phyloP scores from a whole-genome alignment of 1,284 basidiomycete genomes.

The Ustilago trichophora region DNA sequence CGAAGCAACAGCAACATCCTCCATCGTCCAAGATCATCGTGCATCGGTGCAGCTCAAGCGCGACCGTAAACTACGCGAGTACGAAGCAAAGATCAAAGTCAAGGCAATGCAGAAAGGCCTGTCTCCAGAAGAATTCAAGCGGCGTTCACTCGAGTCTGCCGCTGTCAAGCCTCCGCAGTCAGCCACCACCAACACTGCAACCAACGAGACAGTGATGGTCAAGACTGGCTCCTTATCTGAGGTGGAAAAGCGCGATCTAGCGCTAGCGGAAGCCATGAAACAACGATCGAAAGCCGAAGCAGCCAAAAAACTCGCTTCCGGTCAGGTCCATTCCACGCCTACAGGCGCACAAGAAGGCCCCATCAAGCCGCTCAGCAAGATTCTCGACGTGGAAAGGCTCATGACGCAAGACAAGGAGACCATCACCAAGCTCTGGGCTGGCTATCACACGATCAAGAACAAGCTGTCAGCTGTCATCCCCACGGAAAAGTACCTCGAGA shows the following conservation, averaged over 20 bases:
- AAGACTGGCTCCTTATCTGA: constrained; percentile 4
- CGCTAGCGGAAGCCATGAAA: constrained; percentile 35
- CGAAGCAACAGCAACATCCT: not conserved
- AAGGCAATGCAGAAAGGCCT: constrained; percentile 58
- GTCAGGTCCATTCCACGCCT: constrained; percentile 28
- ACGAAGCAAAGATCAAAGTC: constrained; percentile 53
- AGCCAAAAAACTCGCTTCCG: constrained; percentile 41
- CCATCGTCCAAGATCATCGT: constrained; percentile 16
- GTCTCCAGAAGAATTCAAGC: constrained; percentile 48
- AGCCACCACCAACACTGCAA: not conserved
- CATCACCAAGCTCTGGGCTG: constrained; percentile 63
- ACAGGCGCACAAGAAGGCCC: constrained; percentile 40
- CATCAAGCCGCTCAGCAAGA: constrained; percentile 53
- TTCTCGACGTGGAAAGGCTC: constrained; percentile 59
- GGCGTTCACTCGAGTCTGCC: constrained; percentile 20
- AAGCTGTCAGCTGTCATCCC: constrained; percentile 64
- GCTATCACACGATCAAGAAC: constrained; percentile 62
- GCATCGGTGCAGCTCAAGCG: constrained; percentile 37
- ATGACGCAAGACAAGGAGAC: constrained; percentile 37
- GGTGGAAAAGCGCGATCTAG: constrained; percentile 45
- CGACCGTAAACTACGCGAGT: constrained; percentile 56
- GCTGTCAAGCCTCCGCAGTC: constrained; percentile 5
- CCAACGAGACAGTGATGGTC: not conserved
- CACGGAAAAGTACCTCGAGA: constrained; percentile 45
- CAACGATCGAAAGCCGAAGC: constrained; percentile 39